A percentile compares a stretch with the other conserved stretches of the same genome.
phyloP scores from a whole-genome alignment of 805 yeast species.

The Metschnikowia bowlesiae region DNA sequence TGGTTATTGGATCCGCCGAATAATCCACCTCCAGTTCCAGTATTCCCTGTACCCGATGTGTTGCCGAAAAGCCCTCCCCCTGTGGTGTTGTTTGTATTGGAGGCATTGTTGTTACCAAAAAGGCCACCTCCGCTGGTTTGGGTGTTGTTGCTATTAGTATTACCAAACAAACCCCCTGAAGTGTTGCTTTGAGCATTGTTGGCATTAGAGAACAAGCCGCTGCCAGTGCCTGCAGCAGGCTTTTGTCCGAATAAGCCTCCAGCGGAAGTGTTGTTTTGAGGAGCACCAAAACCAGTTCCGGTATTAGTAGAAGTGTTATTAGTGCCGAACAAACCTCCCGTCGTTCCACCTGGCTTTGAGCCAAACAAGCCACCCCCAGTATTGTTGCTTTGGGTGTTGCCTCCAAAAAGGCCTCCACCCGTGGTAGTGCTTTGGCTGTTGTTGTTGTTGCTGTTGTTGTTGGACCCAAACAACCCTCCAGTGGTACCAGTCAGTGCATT shows the following conservation, averaged over 20 bases:
- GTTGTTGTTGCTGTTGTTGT: conserved; percentile 1
- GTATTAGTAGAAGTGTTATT: conserved; percentile 9
- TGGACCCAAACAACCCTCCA: conserved; percentile 22
- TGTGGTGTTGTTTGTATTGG: conserved; percentile 16
- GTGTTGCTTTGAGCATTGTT: conserved; percentile 7
- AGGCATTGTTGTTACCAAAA: conserved; percentile 27
- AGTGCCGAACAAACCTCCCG: conserved; percentile 16
- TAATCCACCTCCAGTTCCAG: conserved; percentile 16
- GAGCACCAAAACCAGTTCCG: conserved; percentile 12
- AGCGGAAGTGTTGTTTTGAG: conserved; percentile 18
- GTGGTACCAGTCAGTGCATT: conserved; percentile 8
- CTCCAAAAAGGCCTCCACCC: conserved; percentile 13
- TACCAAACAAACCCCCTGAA: conserved; percentile 41
- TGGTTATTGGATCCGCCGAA: conserved; percentile 18
- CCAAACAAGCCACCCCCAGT: conserved; percentile 32
- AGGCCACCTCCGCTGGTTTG: conserved; percentile 15
- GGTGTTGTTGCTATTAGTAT: conserved; percentile 11
- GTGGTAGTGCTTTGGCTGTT: background rate
- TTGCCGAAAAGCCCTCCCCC: conserved; percentile 16
- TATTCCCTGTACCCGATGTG: conserved; percentile 10
- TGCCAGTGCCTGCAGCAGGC: conserved; percentile 18
- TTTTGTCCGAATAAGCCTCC: conserved; percentile 32
- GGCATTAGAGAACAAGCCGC: conserved; percentile 18
- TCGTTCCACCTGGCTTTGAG: conserved; percentile 13
- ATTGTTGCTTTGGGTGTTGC: conserved; percentile 14